Percentiles rank a stretch among this genome's conserved stretches.
These are phyloP conservation scores for Ustilago shanxiensis DNA, from an alignment of 1,284 basidiomycete species.

Conservation along the genomic window DNA sequence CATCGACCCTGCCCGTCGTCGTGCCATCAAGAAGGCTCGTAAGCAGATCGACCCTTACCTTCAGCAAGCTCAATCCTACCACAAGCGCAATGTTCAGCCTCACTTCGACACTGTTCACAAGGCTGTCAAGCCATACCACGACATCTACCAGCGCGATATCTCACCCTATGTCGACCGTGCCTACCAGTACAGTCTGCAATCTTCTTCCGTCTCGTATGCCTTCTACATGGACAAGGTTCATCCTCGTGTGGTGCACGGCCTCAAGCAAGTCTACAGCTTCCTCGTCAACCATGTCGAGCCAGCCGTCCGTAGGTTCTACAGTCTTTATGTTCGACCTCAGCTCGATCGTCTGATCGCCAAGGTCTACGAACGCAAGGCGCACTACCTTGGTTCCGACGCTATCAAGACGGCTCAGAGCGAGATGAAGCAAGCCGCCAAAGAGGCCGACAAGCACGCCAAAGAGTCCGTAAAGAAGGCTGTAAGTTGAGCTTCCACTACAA, in stretches of 20 bases:
- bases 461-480: conserved; percentile 51
- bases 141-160: conserved; percentile 67
- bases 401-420: conserved; percentile 48
- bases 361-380: conserved; percentile 58
- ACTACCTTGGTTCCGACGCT: conserved; percentile 50
- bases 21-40: conserved; percentile 51
- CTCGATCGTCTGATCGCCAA: conserved; percentile 55
- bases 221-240: conserved; percentile 65
- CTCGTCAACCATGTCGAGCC: conserved; percentile 59
- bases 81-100: conserved; percentile 62
- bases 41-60: conserved; percentile 60
- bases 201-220: conserved; percentile 44
- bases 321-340: conserved; percentile 60
- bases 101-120: conserved; percentile 58
- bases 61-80: conserved; percentile 51
- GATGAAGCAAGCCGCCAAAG: conserved; percentile 36
- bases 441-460: conserved; percentile 43
- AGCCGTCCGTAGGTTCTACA: conserved; percentile 53
- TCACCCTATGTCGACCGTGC: conserved; percentile 62
- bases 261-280: conserved; percentile 55
- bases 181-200: conserved; percentile 47
- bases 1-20: conserved; percentile 59
- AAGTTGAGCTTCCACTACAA: conserved; percentile 18
- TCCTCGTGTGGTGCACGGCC: conserved; percentile 50
- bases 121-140: conserved; percentile 62